Evolutionary conservation across 768 basidiomycete species (phyloP).

Genomic region (Mycena leptocephala): DNA sequence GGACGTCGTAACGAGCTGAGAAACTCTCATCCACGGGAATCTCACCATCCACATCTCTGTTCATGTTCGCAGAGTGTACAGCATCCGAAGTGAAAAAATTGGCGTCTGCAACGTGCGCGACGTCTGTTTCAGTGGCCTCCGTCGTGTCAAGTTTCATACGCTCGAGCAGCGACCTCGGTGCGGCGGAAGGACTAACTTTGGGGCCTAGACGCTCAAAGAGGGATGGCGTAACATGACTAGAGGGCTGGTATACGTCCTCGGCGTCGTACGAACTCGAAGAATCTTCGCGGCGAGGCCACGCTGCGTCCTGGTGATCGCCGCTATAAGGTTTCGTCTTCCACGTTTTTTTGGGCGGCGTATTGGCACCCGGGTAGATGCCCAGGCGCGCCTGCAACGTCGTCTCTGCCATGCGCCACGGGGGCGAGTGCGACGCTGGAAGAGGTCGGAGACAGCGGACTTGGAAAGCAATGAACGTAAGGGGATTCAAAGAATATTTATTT

Average conservation of each 20-base stretch:
- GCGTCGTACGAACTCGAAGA: conserved; percentile 3
- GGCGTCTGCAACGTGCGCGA: background rate
- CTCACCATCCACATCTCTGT: background rate
- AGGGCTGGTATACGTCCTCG: background rate
- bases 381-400: conserved; percentile 20
- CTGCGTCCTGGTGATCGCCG: background rate
- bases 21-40: background rate
- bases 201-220: conserved; percentile 31
- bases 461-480: background rate
- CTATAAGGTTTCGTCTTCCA: conserved; percentile 19
- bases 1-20: background rate
- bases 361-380: conserved; percentile 3
- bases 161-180: conserved; percentile 22
- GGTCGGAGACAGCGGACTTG: background rate
- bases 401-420: conserved; percentile 20
- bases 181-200: background rate
- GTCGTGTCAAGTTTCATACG: conserved; percentile 15
- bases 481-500: background rate
- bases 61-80: background rate
- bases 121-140: background rate
- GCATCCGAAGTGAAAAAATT: background rate
- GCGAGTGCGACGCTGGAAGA: background rate
- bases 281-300: background rate
- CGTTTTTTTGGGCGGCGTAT: background rate
- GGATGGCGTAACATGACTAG: background rate